These are phyloP conservation scores for Vanderwaltozyma verrucispora DNA, from an alignment of 805 yeast species.

Conservation along the genomic window DNA sequence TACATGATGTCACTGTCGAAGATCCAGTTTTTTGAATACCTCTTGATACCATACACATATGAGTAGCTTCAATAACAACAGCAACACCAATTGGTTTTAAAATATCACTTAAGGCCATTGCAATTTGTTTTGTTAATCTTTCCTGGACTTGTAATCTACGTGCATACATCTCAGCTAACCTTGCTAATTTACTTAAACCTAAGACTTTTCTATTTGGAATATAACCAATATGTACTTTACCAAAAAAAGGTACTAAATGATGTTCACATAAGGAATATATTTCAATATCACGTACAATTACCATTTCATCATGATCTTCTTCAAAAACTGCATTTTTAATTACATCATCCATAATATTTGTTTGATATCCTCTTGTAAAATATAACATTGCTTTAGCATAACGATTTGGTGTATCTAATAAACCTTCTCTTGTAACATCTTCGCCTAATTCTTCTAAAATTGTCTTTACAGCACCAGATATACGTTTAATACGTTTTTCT, in stretches of 20 bases:
- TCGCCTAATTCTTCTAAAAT: slow-evolving; percentile 83
- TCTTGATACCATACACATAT: slow-evolving; percentile 98
- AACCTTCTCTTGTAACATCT: slow-evolving; percentile 79
- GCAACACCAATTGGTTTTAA: slow-evolving; percentile 95
- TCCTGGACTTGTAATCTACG: slow-evolving; percentile 98
- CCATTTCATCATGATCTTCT: slow-evolving; percentile 99
- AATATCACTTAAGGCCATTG: slow-evolving; percentile 87
- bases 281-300: slow-evolving; percentile 90
- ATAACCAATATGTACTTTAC: slow-evolving; percentile 96
- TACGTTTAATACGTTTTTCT: slow-evolving; percentile 55
- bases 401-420: slow-evolving; percentile 88
- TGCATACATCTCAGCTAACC: slow-evolving; percentile 94
- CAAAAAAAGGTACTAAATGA: slow-evolving; percentile 94
- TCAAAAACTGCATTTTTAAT: slow-evolving; percentile 93
- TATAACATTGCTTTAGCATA: slow-evolving; percentile 94
- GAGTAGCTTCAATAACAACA: slow-evolving; percentile 94
- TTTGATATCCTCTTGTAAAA: slow-evolving; percentile 95
- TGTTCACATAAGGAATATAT: slow-evolving; percentile 92
- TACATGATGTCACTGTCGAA: slow-evolving; percentile 87
- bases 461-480: slow-evolving; percentile 69
- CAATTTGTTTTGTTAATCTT: slow-evolving; percentile 91
- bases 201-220: slow-evolving; percentile 89
- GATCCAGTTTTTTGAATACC: slow-evolving; percentile 96
- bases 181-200: slow-evolving; percentile 86
- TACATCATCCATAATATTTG: slow-evolving; percentile 73